These are phyloP conservation scores for Aspergillus sp. DNA, from an alignment of 2,329 filamentous ascomycete genomes.

Conservation along the genomic window DNA sequence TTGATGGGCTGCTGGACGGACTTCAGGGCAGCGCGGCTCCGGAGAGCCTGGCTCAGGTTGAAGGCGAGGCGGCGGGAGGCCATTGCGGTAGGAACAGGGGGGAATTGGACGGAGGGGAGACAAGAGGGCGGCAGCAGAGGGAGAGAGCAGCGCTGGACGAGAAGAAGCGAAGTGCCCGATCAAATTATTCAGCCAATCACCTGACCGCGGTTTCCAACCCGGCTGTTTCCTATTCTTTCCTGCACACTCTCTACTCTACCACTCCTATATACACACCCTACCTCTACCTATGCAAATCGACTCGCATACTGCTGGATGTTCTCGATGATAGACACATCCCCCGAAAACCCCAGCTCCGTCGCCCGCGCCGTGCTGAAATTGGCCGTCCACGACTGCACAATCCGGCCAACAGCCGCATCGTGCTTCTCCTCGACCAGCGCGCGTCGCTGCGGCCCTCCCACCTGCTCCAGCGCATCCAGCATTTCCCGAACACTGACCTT, in stretches of 20 bases:
- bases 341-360: slow-evolving; percentile 38
- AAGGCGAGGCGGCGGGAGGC: slow-evolving; percentile 95
- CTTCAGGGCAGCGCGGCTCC: slow-evolving; percentile 75
- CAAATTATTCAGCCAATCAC: slow-evolving; percentile 41
- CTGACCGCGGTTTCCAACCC: slow-evolving; percentile 35
- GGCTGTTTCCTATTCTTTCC: slow-evolving; percentile 27
- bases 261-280: slow-evolving; percentile 1
- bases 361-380: slow-evolving; percentile 49
- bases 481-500: slow-evolving; percentile 51
- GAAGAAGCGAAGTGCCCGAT: slow-evolving; percentile 36
- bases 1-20: slow-evolving; percentile 64
- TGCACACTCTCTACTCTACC: slow-evolving; percentile 1
- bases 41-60: slow-evolving; percentile 83
- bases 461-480: slow-evolving; percentile 48
- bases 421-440: slow-evolving; percentile 46
- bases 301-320: slow-evolving; percentile 32
- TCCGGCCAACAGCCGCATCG: slow-evolving; percentile 45
- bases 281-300: slow-evolving; percentile 18
- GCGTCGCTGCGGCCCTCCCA: slow-evolving; percentile 48
- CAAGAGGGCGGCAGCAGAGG: slow-evolving; percentile 29
- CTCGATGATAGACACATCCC: slow-evolving; percentile 33
- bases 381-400: slow-evolving; percentile 52
- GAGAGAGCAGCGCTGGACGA: slow-evolving; percentile 24
- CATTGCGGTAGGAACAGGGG: slow-evolving; percentile 49
- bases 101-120: slow-evolving; percentile 39